Evolutionary conservation across 2,329 filamentous ascomycete species (phyloP).

Genomic region (Diaporthe aspalathi): DNA sequence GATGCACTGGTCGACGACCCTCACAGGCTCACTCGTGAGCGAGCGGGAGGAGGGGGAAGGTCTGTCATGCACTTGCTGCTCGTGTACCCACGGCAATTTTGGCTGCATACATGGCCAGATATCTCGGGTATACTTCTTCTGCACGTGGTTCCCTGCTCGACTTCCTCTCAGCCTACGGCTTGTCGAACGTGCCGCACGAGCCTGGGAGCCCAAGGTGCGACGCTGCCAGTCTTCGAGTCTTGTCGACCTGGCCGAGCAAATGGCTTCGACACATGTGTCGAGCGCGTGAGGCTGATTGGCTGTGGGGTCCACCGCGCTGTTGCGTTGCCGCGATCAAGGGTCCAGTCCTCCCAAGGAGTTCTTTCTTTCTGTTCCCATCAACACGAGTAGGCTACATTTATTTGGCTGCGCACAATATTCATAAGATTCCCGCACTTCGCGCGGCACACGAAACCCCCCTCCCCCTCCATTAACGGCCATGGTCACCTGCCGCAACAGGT

Average conservation of each 20-base stretch:
- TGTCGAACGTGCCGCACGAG: constrained; percentile 10
- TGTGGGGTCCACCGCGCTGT: neutral
- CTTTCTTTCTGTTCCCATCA: neutral
- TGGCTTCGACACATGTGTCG: constrained; percentile 37
- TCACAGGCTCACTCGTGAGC: no score
- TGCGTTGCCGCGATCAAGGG: constrained; percentile 32
- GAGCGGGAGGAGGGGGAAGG: no score
- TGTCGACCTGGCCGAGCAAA: constrained; percentile 24
- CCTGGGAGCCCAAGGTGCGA: constrained; percentile 2
- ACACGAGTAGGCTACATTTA: neutral
- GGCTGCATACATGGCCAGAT: no score
- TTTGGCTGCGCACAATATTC: no score
- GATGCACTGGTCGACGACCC: no score
- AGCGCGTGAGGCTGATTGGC: constrained; percentile 36
- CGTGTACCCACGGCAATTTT: no score
- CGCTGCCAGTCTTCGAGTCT: neutral
- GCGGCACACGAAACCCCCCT: no score
- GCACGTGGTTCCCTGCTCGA: constrained; percentile 1
- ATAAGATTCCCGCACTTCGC: no score
- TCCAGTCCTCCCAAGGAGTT: constrained; percentile 1
- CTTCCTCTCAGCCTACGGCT: constrained; percentile 21
- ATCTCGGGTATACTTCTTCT: no score
- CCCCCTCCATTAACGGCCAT: neutral
- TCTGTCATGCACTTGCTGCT: no score
- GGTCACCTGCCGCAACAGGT: neutral